Evolutionary conservation across 129 eudicot species (phyloP).

Genomic region (Centella asiatica): DNA sequence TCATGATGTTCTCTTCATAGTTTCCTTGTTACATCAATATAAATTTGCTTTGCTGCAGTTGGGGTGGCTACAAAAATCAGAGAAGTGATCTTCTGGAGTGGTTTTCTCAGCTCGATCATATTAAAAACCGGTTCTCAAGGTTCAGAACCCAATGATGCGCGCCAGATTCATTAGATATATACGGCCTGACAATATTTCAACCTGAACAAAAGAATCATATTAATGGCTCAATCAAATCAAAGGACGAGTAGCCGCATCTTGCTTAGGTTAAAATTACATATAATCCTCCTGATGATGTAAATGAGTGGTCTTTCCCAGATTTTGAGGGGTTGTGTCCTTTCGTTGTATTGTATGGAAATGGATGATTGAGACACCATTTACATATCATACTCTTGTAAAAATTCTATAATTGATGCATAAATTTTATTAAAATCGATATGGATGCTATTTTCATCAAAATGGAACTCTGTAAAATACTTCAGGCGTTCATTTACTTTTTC

Average conservation of each 20-base stretch:
- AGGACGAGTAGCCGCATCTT: not conserved
- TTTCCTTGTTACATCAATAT: not conserved
- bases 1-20: not conserved
- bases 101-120: not conserved
- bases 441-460: too few species aligned
- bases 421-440: too few species aligned
- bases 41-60: constrained; percentile 25
- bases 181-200: not conserved
- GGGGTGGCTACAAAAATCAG: constrained; percentile 45
- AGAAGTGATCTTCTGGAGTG: constrained; percentile 3
- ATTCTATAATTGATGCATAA: too few species aligned
- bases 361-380: too few species aligned
- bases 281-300: not conserved
- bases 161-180: not conserved
- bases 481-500: too few species aligned
- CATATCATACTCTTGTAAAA: too few species aligned
- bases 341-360: not conserved
- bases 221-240: too few species aligned
- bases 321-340: not conserved
- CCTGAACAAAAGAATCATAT: not conserved
- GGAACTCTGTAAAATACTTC: too few species aligned
- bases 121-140: not conserved
- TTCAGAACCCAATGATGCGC: not conserved
- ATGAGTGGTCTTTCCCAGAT: not conserved
- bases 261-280: not conserved